Evolutionary conservation across 306 rosid genomes (phyloP).

Genomic region (Delonix regia): DNA sequence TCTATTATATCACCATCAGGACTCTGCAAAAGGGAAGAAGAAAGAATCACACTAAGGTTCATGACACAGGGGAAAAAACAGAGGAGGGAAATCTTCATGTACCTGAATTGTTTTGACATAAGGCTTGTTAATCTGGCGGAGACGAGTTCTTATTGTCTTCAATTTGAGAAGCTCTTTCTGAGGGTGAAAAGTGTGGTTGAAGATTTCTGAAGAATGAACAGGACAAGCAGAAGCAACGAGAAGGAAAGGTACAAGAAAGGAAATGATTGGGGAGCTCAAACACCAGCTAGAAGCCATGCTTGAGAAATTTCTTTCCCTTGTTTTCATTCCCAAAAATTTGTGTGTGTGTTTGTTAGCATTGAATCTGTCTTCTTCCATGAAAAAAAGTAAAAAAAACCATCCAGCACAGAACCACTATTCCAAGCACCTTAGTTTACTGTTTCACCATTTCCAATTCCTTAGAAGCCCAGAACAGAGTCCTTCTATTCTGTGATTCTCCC

Average conservation of each 20-base stretch:
- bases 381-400: constrained; percentile 34
- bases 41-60: background rate
- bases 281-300: constrained; percentile 57
- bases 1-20: constrained; percentile 90
- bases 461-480: constrained; percentile 31
- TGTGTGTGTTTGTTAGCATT: constrained; percentile 43
- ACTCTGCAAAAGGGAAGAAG: constrained; percentile 50
- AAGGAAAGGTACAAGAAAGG: constrained; percentile 51
- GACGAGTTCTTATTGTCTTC: constrained; percentile 50
- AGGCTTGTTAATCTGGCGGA: constrained; percentile 69
- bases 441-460: constrained; percentile 56
- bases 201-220: constrained; percentile 42
- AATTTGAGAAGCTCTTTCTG: constrained; percentile 51
- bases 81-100: background rate
- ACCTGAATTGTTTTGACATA: constrained; percentile 74
- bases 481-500: constrained; percentile 31
- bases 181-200: constrained; percentile 62
- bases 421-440: constrained; percentile 36
- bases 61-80: background rate
- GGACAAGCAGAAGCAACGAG: constrained; percentile 50
- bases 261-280: constrained; percentile 42
- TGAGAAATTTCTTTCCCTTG: constrained; percentile 33
- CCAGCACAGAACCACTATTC: constrained; percentile 29
- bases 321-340: constrained; percentile 33
- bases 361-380: constrained; percentile 39